Conservation (phyloP, 768 basidiomycete species). For the Collybiopsis confluens region DNA sequence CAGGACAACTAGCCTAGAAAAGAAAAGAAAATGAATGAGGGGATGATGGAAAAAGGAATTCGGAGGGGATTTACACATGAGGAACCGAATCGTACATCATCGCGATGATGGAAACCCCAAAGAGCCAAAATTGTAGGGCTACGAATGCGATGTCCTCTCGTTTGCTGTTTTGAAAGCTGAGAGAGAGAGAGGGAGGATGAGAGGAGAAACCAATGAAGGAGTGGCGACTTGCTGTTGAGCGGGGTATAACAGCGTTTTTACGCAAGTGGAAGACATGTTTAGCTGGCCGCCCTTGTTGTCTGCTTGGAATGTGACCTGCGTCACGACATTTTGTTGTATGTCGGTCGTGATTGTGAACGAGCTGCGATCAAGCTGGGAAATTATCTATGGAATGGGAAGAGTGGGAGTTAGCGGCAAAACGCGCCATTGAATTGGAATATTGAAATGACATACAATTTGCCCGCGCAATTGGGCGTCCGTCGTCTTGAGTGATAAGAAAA, state of each 20-base stretch:
- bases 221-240: conserved; percentile 34
- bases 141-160: conserved; percentile 47
- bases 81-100: conserved; percentile 50
- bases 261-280: conserved; percentile 33
- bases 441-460: background rate
- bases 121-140: conserved; percentile 50
- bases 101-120: conserved; percentile 45
- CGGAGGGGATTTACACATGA: conserved; percentile 36
- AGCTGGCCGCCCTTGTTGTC: conserved; percentile 7
- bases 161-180: conserved; percentile 37
- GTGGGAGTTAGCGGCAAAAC: background rate
- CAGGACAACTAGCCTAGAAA: conserved; percentile 43
- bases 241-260: conserved; percentile 40
- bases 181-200: no score
- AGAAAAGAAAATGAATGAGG: background rate
- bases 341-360: background rate
- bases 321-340: no score
- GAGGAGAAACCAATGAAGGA: background rate
- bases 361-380: background rate
- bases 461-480: background rate
- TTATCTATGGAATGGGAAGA: background rate
- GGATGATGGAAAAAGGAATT: background rate
- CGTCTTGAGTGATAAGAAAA: background rate
- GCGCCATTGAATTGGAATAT: no score
- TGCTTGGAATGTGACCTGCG: background rate